A percentile compares a stretch with the other conserved stretches of the same genome.
Conservation (phyloP, 805 yeast genomes). For the Barnettozyma siamensis region DNA sequence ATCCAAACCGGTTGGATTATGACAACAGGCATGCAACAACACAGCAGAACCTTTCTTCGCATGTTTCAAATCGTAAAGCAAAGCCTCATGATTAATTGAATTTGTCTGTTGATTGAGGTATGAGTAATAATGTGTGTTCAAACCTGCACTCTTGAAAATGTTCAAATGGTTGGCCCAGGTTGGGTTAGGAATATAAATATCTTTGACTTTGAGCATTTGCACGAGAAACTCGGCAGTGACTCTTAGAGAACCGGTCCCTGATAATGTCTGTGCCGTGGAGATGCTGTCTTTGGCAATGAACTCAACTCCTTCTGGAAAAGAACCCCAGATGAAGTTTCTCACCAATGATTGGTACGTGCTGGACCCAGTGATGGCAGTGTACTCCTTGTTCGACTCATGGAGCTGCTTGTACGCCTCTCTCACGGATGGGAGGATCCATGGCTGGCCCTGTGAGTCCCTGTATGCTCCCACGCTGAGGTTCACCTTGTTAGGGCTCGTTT, state of each 20-base stretch:
- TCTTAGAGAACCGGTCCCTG: slow-evolving; percentile 94
- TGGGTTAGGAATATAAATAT: slow-evolving; percentile 73
- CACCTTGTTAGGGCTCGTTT: slow-evolving; percentile 50
- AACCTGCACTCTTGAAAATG: slow-evolving; percentile 70
- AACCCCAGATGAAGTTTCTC: slow-evolving; percentile 64
- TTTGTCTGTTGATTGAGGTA: slow-evolving; percentile 64
- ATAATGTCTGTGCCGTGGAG: slow-evolving; percentile 80
- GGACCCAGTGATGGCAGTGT: slow-evolving; percentile 81
- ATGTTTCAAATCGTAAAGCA: slow-evolving; percentile 50
- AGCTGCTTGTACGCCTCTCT: slow-evolving; percentile 48
- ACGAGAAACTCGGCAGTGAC: slow-evolving; percentile 74
- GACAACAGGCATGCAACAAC: slow-evolving; percentile 90
- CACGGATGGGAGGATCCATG: slow-evolving; percentile 81
- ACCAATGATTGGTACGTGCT: slow-evolving; percentile 62
- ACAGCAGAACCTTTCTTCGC: slow-evolving; percentile 60
- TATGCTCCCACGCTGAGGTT: slow-evolving; percentile 64
- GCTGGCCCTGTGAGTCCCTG: slow-evolving; percentile 81
- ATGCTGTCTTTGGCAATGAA: slow-evolving; percentile 55
- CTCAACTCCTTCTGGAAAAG: slow-evolving; percentile 49
- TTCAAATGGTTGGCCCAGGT: slow-evolving; percentile 94
- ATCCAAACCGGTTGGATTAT: slow-evolving; percentile 96
- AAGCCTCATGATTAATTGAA: slow-evolving; percentile 57
- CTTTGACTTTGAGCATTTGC: slow-evolving; percentile 44
- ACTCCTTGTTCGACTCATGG: slow-evolving; percentile 62
- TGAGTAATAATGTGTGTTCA: slow-evolving; percentile 54